Evolutionary conservation across 148 eudicot genomes (phyloP).

Genomic region (Rhododendron simsii): DNA sequence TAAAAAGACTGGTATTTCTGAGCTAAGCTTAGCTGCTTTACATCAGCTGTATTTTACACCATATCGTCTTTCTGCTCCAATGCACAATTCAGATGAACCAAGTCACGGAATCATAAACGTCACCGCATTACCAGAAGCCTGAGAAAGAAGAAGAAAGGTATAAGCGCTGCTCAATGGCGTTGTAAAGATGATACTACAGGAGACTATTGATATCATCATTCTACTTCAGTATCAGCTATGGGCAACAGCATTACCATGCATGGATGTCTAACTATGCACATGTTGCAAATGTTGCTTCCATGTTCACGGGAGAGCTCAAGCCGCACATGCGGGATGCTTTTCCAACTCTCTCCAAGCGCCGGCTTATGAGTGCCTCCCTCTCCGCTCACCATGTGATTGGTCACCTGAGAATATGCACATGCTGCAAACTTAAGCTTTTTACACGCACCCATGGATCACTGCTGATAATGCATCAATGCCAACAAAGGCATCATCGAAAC

Average conservation of each 20-base stretch:
- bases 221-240: not conserved
- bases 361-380: slow-evolving; percentile 77
- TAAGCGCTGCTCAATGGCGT: not conserved
- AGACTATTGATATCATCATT: not conserved
- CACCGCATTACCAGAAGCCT: slow-evolving; percentile 17
- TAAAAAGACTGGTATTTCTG: not conserved
- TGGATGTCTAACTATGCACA: slow-evolving; percentile 65
- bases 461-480: not conserved
- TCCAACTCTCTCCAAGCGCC: slow-evolving; percentile 97
- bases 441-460: not conserved
- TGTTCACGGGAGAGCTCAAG: slow-evolving; percentile 61
- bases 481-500: not conserved
- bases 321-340: slow-evolving; percentile 67
- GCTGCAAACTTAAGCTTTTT: not conserved
- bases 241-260: slow-evolving; percentile 37
- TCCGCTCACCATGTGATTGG: slow-evolving; percentile 93
- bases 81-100: not conserved
- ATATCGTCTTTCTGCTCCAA: not conserved
- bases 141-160: not conserved
- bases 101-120: slow-evolving; percentile 7
- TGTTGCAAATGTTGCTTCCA: slow-evolving; percentile 36
- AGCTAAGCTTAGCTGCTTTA: not conserved
- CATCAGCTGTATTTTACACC: not conserved
- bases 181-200: not conserved
- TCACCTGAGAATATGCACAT: slow-evolving; percentile 34